Base-by-base conservation (phyloP, 768 basidiomycete species). In the Boletus subparvulus region DNA sequence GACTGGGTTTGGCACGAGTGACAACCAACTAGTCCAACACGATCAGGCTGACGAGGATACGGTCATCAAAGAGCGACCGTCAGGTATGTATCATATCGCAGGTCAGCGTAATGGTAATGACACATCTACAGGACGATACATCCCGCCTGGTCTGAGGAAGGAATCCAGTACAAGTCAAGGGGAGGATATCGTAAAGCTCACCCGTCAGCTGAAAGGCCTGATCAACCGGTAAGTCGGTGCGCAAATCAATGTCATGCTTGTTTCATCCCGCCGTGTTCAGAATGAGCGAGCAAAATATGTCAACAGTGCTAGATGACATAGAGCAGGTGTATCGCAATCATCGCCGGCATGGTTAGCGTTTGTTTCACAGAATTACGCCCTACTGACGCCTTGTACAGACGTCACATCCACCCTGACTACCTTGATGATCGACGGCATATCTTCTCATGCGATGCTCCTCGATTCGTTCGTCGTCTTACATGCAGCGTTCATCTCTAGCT, bases 381-480 rank as follows among this genome's bases (percentile, higher is more conserved):
- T 41, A 14, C 61, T 72, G 0, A 68, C 16, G 14, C 19, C n/a
- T 43, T 47, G 14, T 30, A 12, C 61, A 95, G 94, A 95, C 64
- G 88, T 95, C 3, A 92, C 93, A 0, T 84, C 87, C 1, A 85
- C 83, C 7, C 68, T 95, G 44, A 92, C 92, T 7, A 80, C 74
- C 4, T 75, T 97, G 47, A 83, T 96, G 50, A 82, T 94, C 47
- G 80, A 86, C 53, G 86, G 88, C 42, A 90, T 95, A 52, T 84
- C 92, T 4, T 81, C 86, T 17, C 90, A 90, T 69, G 84, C 90
- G 0, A 86, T 87, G 28, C 78, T 92, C 4, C 79, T 97, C 41
- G 94, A 96, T 69, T 92, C 92, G 7, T 95, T 91, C 64, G 92
- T 97, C 42, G 86, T 91, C 12, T 78, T 97, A 2, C 85, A 96